Evolutionary conservation across 1,284 basidiomycete species (phyloP).

Genomic region (Moesziomyces antarcticus): DNA sequence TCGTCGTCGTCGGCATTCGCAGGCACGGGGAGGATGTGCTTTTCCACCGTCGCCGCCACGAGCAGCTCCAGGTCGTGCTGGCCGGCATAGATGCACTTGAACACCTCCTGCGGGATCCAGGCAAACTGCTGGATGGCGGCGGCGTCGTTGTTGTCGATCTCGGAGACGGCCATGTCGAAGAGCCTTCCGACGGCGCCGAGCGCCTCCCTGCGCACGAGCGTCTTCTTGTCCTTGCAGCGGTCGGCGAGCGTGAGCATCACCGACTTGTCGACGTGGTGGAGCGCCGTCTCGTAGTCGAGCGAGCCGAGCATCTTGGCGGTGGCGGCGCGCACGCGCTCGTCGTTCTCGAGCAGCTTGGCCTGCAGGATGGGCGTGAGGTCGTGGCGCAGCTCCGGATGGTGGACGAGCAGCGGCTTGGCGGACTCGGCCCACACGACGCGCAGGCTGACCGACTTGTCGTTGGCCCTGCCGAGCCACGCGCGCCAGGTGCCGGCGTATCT

Average conservation of each 20-base stretch:
- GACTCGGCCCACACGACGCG: constrained; percentile 83
- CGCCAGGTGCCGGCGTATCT: constrained; percentile 88
- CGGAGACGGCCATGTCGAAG: constrained; percentile 83
- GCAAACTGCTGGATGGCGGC: constrained; percentile 82
- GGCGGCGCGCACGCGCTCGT: constrained; percentile 88
- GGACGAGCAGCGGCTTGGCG: constrained; percentile 70
- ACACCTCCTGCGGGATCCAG: constrained; percentile 88
- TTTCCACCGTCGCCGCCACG: constrained; percentile 72
- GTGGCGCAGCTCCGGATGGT: constrained; percentile 78
- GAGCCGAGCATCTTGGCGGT: constrained; percentile 83
- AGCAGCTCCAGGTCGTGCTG: constrained; percentile 72
- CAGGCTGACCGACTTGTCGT: constrained; percentile 80
- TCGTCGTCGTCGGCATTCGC: constrained; percentile 78
- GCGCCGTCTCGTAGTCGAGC: constrained; percentile 87
- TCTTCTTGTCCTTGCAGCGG: constrained; percentile 86
- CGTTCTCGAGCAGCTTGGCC: constrained; percentile 75
- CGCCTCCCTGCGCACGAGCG: constrained; percentile 83
- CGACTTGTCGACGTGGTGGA: constrained; percentile 80
- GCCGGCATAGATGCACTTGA: constrained; percentile 69
- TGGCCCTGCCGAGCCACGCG: constrained; percentile 82
- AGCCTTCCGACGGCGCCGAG: constrained; percentile 81
- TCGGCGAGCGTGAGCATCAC: constrained; percentile 78
- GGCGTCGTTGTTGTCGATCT: constrained; percentile 87
- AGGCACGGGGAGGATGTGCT: constrained; percentile 85
- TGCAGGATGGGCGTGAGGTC: constrained; percentile 50